Percentiles rank a stretch among this genome's conserved stretches.
Conservation (phyloP, 345 rosid species). For the Eucalyptus marginata region DNA sequence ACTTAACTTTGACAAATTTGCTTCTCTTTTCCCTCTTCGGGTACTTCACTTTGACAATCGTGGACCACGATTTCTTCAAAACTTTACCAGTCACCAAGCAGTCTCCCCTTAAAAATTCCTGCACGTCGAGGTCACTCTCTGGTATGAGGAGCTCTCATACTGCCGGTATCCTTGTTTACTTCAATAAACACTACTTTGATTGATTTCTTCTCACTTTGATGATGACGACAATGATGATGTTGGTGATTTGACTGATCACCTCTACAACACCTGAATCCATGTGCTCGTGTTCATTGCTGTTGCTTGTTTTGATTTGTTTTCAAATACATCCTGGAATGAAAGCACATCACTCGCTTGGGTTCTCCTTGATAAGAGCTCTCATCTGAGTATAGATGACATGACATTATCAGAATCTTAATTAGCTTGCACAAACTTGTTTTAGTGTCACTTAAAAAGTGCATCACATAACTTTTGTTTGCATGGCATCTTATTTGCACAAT, state of each 20-base stretch:
- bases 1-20: conserved; percentile 62
- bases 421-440: background rate
- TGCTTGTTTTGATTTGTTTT: too few species aligned
- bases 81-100: conserved; percentile 85
- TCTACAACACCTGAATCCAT: too few species aligned
- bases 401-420: background rate
- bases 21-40: too few species aligned
- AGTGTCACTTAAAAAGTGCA: background rate
- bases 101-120: conserved; percentile 86
- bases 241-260: too few species aligned
- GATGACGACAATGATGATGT: too few species aligned
- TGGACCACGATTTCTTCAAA: conserved; percentile 84
- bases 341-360: background rate
- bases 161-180: conserved; percentile 13
- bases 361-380: background rate
- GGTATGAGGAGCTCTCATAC: conserved; percentile 19
- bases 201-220: background rate
- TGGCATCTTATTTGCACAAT: background rate
- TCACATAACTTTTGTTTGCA: background rate
- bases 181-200: background rate
- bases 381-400: background rate
- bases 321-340: background rate
- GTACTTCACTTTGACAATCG: background rate
- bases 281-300: too few species aligned
- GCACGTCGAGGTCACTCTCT: conserved; percentile 92